Percentiles rank a stretch among this genome's conserved stretches.
These are phyloP conservation scores for Rhodotorula sp. DNA, from an alignment of 1,284 basidiomycete species.

Conservation along the genomic window DNA sequence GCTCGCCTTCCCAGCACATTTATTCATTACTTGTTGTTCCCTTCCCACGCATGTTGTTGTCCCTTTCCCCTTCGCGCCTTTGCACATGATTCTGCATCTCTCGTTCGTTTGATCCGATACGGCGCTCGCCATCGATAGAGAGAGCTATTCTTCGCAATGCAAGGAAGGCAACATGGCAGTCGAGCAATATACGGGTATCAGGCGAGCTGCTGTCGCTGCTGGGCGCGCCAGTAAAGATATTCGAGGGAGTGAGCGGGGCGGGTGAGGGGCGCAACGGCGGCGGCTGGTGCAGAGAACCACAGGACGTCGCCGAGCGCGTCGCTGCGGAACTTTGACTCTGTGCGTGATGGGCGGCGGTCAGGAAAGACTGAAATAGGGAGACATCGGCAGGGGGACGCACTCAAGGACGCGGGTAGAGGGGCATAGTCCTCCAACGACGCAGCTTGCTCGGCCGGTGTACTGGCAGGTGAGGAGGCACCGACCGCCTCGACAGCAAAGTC, in stretches of 20 bases:
- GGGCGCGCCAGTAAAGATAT: conserved; percentile 34
- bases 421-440: conserved; percentile 27
- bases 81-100: no score
- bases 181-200: neutral
- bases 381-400: conserved; percentile 18
- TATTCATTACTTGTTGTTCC: no score
- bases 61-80: no score
- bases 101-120: no score
- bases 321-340: conserved; percentile 41
- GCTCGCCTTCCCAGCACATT: neutral
- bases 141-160: no score
- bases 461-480: neutral
- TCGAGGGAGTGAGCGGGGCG: conserved; percentile 36
- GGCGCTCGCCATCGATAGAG: no score
- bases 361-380: neutral
- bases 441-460: conserved; percentile 27
- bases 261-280: neutral
- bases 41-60: no score
- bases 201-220: neutral
- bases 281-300: conserved; percentile 39
- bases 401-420: conserved; percentile 29
- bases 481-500: neutral
- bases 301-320: conserved; percentile 39
- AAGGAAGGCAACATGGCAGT: no score
- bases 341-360: no score